Percentiles rank a stretch among this genome's conserved stretches.
Evolutionary conservation across 768 basidiomycete species (phyloP).

Genomic region (Leccinum subtestaceum): DNA sequence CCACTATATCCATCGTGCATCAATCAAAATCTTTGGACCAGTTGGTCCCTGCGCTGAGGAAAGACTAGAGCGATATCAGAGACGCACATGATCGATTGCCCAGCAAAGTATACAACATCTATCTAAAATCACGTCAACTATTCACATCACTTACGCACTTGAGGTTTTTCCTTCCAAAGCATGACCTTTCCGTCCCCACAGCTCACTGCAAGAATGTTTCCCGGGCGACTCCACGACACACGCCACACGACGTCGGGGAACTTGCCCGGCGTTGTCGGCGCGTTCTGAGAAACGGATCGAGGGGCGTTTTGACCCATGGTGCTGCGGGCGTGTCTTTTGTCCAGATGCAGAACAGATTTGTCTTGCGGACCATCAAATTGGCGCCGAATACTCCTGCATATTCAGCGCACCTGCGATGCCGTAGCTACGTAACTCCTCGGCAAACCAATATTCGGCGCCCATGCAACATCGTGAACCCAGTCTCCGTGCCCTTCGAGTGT

Average conservation of each 20-base stretch:
- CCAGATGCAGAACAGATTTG: constrained; percentile 88
- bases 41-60: constrained; percentile 13
- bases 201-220: constrained; percentile 93
- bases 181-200: constrained; percentile 98
- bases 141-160: constrained; percentile 96
- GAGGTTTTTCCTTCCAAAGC: constrained; percentile 94
- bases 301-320: constrained; percentile 75
- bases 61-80: too few species aligned
- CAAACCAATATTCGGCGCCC: constrained; percentile 60
- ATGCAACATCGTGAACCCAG: constrained; percentile 97
- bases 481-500: constrained; percentile 89
- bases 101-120: neutral
- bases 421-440: too few species aligned
- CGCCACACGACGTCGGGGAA: constrained; percentile 99
- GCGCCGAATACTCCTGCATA: constrained; percentile 37
- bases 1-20: constrained; percentile 21
- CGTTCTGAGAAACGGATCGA: constrained; percentile 62
- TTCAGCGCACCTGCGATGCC: constrained; percentile 35
- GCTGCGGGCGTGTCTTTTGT: constrained; percentile 75
- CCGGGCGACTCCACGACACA: constrained; percentile 97
- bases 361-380: constrained; percentile 56
- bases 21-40: constrained; percentile 23
- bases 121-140: constrained; percentile 49
- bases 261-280: constrained; percentile 58
- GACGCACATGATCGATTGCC: too few species aligned